Base-by-base conservation (phyloP, 331 rosid genomes). In the Quercus tomentella region DNA sequence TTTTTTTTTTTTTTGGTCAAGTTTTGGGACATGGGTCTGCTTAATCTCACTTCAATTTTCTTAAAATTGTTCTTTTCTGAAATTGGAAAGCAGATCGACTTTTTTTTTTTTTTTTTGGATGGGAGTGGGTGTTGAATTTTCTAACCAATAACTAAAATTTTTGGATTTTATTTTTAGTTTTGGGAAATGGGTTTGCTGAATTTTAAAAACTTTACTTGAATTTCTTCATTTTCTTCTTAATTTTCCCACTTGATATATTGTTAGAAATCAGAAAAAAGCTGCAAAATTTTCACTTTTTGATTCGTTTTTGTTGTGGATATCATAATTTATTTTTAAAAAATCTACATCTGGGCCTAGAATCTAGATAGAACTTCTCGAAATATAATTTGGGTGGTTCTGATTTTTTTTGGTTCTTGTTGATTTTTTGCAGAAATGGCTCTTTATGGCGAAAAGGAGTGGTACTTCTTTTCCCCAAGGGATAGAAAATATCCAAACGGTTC, bases 401-500 rank as follows among this genome's bases (percentile, higher is more conserved):
- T 31, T 7, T 8, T 3, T 52, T 52, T 65, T 22, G 4, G 8
- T 15, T 43, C 54, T 12, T 41, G 20, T 45, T 16, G 16, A 52
- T 4, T 18, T 41, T 28, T 45, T 31, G 69, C 84, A 94, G 96
- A 89, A 16, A 54, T 87, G 92, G 92, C 92, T 35, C 76, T 84
- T 2, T 90, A 79, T 60, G 97, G 98, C 56, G 98, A 94, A 76
- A 94, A 94, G 35, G 98, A 94, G 62, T 94, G 98, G 98, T 94
- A 94, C 43, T 94, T 94, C 83, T 94, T 94, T 77, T 86, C 98
- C 21, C 98, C 96, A 0, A 66, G 98, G 75, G 98, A 92, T 65
- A 65, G 97, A 20, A 94, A 94, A 70, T 94, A 94, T 70, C 98
- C 98, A 5, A 94, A 94, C 92, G 98, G 98, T 37, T 94, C 98